A percentile compares a stretch with the other conserved stretches of the same genome.
These are phyloP conservation scores for Neurospora africana DNA, from an alignment of 495 filamentous ascomycete genomes.

Conservation along the genomic window DNA sequence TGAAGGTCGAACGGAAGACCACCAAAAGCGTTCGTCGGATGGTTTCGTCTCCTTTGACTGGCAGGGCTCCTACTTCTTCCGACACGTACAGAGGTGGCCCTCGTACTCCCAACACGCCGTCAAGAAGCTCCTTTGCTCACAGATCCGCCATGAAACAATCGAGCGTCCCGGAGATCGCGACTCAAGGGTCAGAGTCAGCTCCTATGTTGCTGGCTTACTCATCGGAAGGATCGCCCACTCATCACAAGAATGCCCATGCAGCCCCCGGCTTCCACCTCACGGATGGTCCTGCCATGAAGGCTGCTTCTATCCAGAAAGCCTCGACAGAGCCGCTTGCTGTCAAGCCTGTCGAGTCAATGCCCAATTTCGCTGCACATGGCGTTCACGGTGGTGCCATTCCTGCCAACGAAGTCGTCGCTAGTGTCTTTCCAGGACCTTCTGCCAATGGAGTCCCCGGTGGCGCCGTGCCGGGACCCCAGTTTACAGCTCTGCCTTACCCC, in stretches of 20 bases:
- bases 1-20: slow-evolving; percentile 14
- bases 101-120: background rate
- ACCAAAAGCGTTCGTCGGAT: background rate
- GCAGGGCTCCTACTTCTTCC: background rate
- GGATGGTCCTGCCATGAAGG: background rate
- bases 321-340: background rate
- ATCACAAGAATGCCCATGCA: background rate
- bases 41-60: background rate
- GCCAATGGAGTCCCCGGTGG: background rate
- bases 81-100: background rate
- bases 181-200: background rate
- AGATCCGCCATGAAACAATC: background rate
- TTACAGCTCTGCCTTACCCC: background rate
- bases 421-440: background rate
- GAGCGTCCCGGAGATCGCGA: background rate
- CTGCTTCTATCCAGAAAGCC: background rate
- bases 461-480: background rate
- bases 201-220: background rate
- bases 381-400: background rate
- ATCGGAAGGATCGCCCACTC: background rate
- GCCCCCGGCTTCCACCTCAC: background rate
- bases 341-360: background rate
- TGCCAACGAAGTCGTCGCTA: background rate
- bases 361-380: background rate
- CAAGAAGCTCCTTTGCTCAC: background rate